These are phyloP conservation scores for Tetrapisispora pingtungensis DNA, from an alignment of 805 yeast genomes.

Conservation along the genomic window DNA sequence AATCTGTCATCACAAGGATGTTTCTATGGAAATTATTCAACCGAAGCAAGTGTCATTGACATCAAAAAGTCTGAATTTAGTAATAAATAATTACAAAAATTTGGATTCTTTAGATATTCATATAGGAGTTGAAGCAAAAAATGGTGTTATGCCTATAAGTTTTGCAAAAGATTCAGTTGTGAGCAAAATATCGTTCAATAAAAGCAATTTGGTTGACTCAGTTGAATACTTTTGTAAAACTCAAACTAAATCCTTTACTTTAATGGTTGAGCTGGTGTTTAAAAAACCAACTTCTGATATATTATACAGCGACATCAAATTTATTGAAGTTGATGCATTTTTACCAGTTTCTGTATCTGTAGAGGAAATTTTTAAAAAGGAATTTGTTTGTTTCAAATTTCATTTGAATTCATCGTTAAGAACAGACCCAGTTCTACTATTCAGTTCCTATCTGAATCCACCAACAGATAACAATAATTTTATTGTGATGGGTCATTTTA, in stretches of 20 bases:
- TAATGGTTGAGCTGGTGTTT: conserved; percentile 11
- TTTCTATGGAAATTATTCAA: conserved; percentile 12
- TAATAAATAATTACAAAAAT: conserved; percentile 6
- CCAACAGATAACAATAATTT: conserved; percentile 8
- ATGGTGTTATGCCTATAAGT: neutral
- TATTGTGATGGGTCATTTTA: conserved; percentile 13
- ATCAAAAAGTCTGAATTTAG: conserved; percentile 12
- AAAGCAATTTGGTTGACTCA: neutral
- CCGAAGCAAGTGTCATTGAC: conserved; percentile 13
- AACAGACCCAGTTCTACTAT: conserved; percentile 20
- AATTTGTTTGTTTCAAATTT: conserved; percentile 23
- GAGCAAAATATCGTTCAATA: conserved; percentile 3
- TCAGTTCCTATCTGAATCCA: conserved; percentile 10
- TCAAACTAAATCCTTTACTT: conserved; percentile 12
- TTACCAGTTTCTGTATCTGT: conserved; percentile 27
- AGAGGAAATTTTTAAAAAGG: conserved; percentile 24
- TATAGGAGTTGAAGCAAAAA: conserved; percentile 3
- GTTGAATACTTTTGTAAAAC: conserved; percentile 14
- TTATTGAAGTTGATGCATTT: conserved; percentile 10
- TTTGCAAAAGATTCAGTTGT: neutral
- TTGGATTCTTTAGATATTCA: conserved; percentile 4
- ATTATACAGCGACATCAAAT: conserved; percentile 11
- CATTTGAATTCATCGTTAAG: conserved; percentile 17
- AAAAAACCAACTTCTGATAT: conserved; percentile 2
- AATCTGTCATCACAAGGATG: conserved; percentile 12